A percentile compares a stretch with the other conserved stretches of the same genome.
Conservation (phyloP, 495 filamentous ascomycete species). For the Penicillium malachiteum region DNA sequence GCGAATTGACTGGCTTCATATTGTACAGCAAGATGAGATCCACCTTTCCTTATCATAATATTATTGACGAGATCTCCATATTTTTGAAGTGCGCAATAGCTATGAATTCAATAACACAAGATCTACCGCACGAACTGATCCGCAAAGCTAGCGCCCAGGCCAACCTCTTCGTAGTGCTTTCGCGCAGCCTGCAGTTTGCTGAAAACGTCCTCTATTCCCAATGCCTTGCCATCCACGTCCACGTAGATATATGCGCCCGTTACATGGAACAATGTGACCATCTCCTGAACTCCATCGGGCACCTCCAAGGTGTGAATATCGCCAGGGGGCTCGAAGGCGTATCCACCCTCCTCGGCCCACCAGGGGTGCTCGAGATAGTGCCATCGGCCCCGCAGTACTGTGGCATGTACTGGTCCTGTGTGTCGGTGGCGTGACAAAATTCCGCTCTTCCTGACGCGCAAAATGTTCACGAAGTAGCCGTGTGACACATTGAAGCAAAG, state of each 20-base stretch:
- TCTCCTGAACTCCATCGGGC: constrained; percentile 17
- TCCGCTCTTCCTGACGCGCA: constrained; percentile 16
- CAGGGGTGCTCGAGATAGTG: constrained; percentile 22
- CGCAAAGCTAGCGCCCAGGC: constrained; percentile 13
- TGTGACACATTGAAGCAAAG: constrained; percentile 17
- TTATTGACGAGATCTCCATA: too few relatives aligned
- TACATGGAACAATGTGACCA: constrained; percentile 22
- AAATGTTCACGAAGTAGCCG: constrained; percentile 22
- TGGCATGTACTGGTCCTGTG: constrained; percentile 19
- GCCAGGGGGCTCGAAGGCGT: constrained; percentile 21
- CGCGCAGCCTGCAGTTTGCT: constrained; percentile 16
- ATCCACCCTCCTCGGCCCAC: constrained; percentile 21
- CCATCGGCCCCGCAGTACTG: constrained; percentile 13
- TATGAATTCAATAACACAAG: not conserved
- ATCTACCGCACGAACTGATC: constrained; percentile 19
- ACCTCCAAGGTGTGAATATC: constrained; percentile 23
- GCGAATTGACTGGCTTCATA: constrained; percentile 14
- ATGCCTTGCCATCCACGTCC: constrained; percentile 8
- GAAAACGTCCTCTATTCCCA: constrained; percentile 20
- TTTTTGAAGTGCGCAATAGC: too few relatives aligned
- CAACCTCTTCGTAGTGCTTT: constrained; percentile 18
- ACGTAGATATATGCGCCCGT: constrained; percentile 23
- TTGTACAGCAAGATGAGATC: constrained; percentile 10
- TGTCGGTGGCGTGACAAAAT: constrained; percentile 21
- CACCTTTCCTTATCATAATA: constrained; percentile 14